Evolutionary conservation across 805 yeast genomes (phyloP).

Genomic region (Yarrowia alimentaria): DNA sequence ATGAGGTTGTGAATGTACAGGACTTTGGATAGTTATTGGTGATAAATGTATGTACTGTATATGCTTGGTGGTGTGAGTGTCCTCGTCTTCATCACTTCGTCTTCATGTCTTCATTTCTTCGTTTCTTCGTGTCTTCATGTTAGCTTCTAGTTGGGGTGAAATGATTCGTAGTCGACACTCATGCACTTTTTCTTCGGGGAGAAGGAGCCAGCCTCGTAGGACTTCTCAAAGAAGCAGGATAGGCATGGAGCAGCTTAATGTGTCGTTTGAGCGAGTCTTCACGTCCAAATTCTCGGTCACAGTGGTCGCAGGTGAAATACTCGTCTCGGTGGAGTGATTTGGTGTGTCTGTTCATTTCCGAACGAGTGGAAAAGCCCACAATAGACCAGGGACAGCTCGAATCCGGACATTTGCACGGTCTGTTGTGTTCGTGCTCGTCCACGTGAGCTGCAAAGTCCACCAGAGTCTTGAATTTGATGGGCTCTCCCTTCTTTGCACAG

Average conservation of each 20-base stretch:
- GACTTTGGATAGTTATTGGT: too few species aligned
- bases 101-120: too few species aligned
- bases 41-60: too few species aligned
- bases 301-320: not conserved
- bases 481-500: slow-evolving; percentile 1
- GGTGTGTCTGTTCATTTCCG: slow-evolving; percentile 8
- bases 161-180: not conserved
- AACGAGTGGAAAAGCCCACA: slow-evolving; percentile 11
- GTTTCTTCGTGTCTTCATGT: too few species aligned
- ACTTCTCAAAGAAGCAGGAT: too few species aligned
- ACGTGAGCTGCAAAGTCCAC: slow-evolving; percentile 13
- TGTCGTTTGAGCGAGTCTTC: slow-evolving; percentile 18
- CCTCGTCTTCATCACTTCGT: too few species aligned
- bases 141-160: not conserved
- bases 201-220: too few species aligned
- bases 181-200: slow-evolving; percentile 4
- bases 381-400: slow-evolving; percentile 13
- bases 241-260: slow-evolving; percentile 1
- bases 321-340: slow-evolving; percentile 7
- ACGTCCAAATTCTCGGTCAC: slow-evolving; percentile 4
- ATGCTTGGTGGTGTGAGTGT: too few species aligned
- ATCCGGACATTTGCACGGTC: slow-evolving; percentile 14
- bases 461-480: slow-evolving; percentile 9
- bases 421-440: slow-evolving; percentile 3
- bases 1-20: too few species aligned